Evolutionary conservation across 495 filamentous ascomycete species (phyloP), one percentile per base, ranked within the genome.

Genomic region (Daldinia grandis): DNA sequence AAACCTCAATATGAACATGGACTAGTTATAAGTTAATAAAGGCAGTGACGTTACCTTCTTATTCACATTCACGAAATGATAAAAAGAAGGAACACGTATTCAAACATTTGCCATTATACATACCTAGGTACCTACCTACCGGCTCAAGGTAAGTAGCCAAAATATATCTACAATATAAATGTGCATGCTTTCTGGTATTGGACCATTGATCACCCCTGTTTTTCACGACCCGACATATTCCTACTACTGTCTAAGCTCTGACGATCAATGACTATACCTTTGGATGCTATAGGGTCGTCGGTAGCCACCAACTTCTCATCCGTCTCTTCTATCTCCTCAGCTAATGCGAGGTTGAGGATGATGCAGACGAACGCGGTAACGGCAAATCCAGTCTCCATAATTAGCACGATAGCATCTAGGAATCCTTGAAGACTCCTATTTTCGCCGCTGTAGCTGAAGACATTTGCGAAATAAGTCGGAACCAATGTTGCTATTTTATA

Each of bases 351-450:
- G 73, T 97, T 97, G 24, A 97, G 80, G 44, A 92, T 76, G 64
- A 95, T 82, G 17, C 89, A 85, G 14, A 93, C 66, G 58, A 94
- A 83, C 0, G 90, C 93, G 0, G 90, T 89, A 24, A 97, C 81
- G 0, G 87, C 88, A 68, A 91, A 92, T 3, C 91, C 91, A 25
- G 93, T 96, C 78, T 92, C 87, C 87, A 96, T 89, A 51, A 97
- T 84, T 31, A 98, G 79, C 24, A 85, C 85, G 10, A 96, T 92
- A 47, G 94, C 93, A 74, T 97, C 91, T 60, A 94, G 83, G 77
- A 97, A 91, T 3, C 94, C 94, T 37, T 86, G 83, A 58, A 95
- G 83, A 9, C 87, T 83, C 69, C 84, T 87, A 78, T 95, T 92
- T 68, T 87, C 81, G 17, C 93, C 93, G 0, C 64, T 69, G 50